phyloP scores from a whole-genome alignment of 2,329 filamentous ascomycete genomes.

The Fusarium humuli region DNA sequence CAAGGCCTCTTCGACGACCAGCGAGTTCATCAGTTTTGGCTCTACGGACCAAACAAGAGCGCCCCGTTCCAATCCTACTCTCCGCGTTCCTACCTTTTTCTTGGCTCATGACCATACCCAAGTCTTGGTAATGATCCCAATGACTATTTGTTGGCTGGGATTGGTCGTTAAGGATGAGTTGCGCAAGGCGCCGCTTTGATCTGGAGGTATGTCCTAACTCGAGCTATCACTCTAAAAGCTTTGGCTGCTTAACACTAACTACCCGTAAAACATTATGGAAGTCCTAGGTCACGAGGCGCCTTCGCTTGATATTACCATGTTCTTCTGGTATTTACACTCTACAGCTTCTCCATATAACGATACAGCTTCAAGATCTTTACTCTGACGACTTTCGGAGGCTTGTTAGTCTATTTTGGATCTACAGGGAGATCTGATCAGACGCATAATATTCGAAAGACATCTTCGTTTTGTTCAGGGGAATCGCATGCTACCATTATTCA shows the following conservation, averaged over 20 bases:
- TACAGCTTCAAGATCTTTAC: not conserved
- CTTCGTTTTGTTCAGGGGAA: not conserved
- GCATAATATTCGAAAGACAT: not conserved
- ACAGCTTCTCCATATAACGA: not conserved
- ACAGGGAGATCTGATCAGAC: no score
- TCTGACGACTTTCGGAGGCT: not conserved
- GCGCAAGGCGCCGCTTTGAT: not conserved
- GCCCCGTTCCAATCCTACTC: not conserved
- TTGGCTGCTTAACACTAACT: not conserved
- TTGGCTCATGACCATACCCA: no score
- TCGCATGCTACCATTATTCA: not conserved
- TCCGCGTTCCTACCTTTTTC: not conserved
- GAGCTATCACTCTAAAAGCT: fast-evolving
- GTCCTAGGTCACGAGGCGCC: not conserved
- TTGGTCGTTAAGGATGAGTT: not conserved
- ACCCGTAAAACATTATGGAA: not conserved
- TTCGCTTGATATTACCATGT: not conserved
- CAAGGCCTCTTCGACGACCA: not conserved
- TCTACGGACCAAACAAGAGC: not conserved
- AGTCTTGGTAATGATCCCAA: no score
- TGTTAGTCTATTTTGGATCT: not conserved
- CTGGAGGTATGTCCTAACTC: not conserved
- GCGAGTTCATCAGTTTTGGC: not conserved
- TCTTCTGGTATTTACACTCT: not conserved
- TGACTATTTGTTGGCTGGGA: no score